Conservation (phyloP, 23 red algal genomes). For the Cyanidioschyzon merolae region DNA sequence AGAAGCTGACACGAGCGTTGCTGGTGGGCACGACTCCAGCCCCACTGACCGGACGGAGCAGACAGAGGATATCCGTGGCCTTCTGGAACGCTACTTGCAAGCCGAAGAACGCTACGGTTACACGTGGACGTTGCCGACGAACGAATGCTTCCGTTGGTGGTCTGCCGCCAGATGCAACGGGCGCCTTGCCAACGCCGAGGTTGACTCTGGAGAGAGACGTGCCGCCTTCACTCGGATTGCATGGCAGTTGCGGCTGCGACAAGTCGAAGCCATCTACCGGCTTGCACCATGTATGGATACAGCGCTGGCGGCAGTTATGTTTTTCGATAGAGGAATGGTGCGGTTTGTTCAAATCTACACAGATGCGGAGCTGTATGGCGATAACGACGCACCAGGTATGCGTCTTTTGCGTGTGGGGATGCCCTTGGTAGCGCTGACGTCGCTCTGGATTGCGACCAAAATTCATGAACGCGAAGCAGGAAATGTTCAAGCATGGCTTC, state of each 20-base stretch:
- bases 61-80: neutral
- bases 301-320: neutral
- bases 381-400: neutral
- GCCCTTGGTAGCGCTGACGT: neutral
- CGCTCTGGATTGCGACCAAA: slow-evolving; percentile 4
- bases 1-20: neutral
- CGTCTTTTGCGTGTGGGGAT: neutral
- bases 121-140: neutral
- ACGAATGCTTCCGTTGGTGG: neutral
- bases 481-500: neutral
- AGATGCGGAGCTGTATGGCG: neutral
- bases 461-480: neutral
- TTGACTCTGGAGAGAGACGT: neutral
- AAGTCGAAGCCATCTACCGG: neutral
- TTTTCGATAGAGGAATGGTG: neutral
- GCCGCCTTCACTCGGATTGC: neutral
- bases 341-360: neutral
- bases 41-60: neutral
- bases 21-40: neutral
- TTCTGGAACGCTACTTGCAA: neutral
- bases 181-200: neutral
- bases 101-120: neutral
- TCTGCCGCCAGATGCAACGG: neutral
- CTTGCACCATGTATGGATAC: neutral
- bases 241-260: neutral